A percentile compares a stretch with the other conserved stretches of the same genome.
phyloP scores from a whole-genome alignment of 1,139 yeast genomes.

The Kluyveromyces sp. region DNA sequence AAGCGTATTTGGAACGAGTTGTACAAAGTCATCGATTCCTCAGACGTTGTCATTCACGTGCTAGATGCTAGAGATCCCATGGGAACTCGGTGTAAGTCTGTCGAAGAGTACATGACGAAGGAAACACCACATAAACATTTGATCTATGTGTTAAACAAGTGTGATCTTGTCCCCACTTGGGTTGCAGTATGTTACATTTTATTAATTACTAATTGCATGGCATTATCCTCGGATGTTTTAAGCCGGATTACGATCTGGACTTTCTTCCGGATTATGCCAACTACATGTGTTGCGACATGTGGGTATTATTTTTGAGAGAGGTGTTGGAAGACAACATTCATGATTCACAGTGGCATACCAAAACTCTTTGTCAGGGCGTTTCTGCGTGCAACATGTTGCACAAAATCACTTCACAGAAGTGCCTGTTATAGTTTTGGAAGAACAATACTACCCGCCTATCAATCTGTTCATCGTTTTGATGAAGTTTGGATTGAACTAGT shows the following conservation, averaged over 20 bases:
- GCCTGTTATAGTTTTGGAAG: conserved; percentile 98
- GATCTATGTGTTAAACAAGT: conserved; percentile 89
- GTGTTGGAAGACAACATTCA: conserved; percentile 13
- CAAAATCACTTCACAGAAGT: conserved; percentile 33
- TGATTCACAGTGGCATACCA: conserved; percentile 23
- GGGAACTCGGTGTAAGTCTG: conserved; percentile 91
- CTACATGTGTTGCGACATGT: background rate
- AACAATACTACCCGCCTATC: conserved; percentile 53
- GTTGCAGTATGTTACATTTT: conserved; percentile 80
- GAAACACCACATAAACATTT: conserved; percentile 97
- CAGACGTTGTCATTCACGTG: conserved; percentile 94
- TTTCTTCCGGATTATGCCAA: background rate
- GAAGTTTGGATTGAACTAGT: conserved; percentile 13
- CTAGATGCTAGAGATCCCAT: conserved; percentile 96
- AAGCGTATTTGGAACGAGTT: conserved; percentile 98
- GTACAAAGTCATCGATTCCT: conserved; percentile 92
- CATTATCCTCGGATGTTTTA: no score
- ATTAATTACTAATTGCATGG: conserved; percentile 6
- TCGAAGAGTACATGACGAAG: conserved; percentile 84
- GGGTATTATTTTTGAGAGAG: conserved; percentile 3
- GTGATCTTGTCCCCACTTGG: conserved; percentile 98
- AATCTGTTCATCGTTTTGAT: conserved; percentile 38
- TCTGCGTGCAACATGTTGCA: conserved; percentile 19
- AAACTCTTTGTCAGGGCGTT: conserved; percentile 64
- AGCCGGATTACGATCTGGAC: background rate